Conservation (phyloP, 192 early-diverging fungal genomes). For the Bifiguratus adelaidae region DNA sequence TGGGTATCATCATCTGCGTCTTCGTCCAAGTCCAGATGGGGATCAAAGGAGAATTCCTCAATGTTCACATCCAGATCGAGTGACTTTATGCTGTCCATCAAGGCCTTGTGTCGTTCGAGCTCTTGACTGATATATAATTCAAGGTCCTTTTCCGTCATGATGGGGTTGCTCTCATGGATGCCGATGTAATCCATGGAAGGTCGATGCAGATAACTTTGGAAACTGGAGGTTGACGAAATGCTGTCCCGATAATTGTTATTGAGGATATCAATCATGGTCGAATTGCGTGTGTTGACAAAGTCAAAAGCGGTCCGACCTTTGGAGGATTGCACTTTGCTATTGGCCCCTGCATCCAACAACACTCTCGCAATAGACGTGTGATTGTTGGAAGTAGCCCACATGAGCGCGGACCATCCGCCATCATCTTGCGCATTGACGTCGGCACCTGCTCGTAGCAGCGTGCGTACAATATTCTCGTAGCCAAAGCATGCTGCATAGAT, state of each 20-base stretch:
- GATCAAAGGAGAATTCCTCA: neutral
- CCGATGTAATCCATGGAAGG: no score
- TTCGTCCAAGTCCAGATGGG: neutral
- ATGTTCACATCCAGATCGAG: constrained; percentile 29
- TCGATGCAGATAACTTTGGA: constrained; percentile 1
- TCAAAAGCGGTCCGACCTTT: constrained; percentile 67
- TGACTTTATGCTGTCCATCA: constrained; percentile 28
- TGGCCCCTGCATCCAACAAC: constrained; percentile 73
- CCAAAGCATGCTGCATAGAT: constrained; percentile 88
- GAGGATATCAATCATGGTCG: constrained; percentile 37
- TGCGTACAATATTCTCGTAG: constrained; percentile 53
- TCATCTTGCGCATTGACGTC: constrained; percentile 69
- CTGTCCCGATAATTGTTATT: constrained; percentile 14
- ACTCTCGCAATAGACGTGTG: constrained; percentile 60
- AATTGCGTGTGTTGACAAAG: constrained; percentile 49
- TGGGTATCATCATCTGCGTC: neutral
- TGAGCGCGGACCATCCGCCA: constrained; percentile 80
- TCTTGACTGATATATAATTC: constrained; percentile 28
- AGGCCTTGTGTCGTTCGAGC: constrained; percentile 24
- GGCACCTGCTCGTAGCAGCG: constrained; percentile 65
- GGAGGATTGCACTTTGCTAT: constrained; percentile 47
- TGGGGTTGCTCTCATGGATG: constrained; percentile 15
- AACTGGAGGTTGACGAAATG: constrained; percentile 13
- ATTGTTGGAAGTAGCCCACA: constrained; percentile 85
- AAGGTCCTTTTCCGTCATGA: constrained; percentile 21